Evolutionary conservation across 1,284 basidiomycete genomes (phyloP).

Genomic region (Fomitiporia mediterranea): DNA sequence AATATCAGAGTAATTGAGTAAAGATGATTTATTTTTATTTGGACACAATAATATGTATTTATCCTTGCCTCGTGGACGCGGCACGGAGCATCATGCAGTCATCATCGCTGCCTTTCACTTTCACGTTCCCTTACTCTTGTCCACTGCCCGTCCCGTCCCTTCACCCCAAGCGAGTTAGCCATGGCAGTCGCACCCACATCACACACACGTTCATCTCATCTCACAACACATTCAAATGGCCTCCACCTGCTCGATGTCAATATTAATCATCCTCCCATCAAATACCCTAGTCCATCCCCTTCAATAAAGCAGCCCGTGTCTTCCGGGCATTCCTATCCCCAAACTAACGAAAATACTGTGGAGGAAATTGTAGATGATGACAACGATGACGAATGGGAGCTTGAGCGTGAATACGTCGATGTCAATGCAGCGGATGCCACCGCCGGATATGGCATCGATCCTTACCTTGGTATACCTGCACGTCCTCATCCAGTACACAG

Average conservation of each 20-base stretch:
- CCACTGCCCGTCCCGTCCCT: background rate
- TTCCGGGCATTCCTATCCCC: background rate
- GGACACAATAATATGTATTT: no score
- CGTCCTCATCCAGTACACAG: conserved; percentile 3
- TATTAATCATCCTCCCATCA: conserved; percentile 1
- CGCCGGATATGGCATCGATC: background rate
- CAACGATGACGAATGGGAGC: conserved; percentile 4
- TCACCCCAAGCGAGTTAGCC: background rate
- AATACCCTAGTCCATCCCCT: background rate
- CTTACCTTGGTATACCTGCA: background rate
- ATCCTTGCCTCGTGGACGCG: no score
- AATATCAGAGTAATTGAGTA: no score
- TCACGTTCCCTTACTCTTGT: no score
- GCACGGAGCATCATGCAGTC: no score
- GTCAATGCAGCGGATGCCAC: background rate
- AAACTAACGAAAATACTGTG: no score
- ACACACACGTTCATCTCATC: background rate
- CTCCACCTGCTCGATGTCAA: conserved; percentile 1
- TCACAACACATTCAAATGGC: conserved; percentile 1
- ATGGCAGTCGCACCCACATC: background rate
- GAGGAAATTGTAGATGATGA: conserved; percentile 5
- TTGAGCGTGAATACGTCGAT: conserved; percentile 1
- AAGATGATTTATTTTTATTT: background rate
- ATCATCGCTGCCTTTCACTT: no score
- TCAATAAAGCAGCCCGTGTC: background rate